Evolutionary conservation across 2,329 filamentous ascomycete genomes (phyloP).

Genomic region (Lachnellula occidentalis): DNA sequence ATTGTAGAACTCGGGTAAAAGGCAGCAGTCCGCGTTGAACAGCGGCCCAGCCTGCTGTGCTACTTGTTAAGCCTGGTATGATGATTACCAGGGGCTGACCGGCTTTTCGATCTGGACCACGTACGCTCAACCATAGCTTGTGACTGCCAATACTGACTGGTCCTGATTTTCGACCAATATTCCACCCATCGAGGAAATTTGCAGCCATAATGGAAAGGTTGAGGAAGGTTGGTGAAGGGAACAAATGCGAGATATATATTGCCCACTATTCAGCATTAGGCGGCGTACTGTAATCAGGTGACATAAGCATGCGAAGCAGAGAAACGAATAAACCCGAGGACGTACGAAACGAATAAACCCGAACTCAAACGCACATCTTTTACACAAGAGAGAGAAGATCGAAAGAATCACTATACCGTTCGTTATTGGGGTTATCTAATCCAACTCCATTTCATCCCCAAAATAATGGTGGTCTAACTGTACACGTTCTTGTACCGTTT

Average conservation of each 20-base stretch:
- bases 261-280: too few species aligned
- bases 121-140: slow-evolving; percentile 16
- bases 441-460: slow-evolving; percentile 26
- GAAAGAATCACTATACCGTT: too few species aligned
- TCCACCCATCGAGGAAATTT: not conserved
- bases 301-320: too few species aligned
- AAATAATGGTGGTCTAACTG: slow-evolving; percentile 3
- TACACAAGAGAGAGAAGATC: too few species aligned
- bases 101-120: slow-evolving; percentile 18
- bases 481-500: not conserved
- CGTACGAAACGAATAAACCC: too few species aligned
- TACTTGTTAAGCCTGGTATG: slow-evolving; percentile 18
- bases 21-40: slow-evolving; percentile 15
- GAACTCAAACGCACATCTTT: too few species aligned
- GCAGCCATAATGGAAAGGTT: not conserved
- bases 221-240: not conserved
- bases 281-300: too few species aligned
- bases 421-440: slow-evolving; percentile 4
- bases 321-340: too few species aligned
- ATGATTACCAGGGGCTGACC: slow-evolving; percentile 18
- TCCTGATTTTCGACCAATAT: not conserved
- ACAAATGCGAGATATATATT: too few species aligned
- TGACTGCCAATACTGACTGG: slow-evolving; percentile 16
- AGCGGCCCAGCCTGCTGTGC: slow-evolving; percentile 16
- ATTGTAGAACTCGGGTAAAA: slow-evolving; percentile 19